Conservation (phyloP, 2,329 filamentous ascomycete genomes). For the Exophiala sp. region DNA sequence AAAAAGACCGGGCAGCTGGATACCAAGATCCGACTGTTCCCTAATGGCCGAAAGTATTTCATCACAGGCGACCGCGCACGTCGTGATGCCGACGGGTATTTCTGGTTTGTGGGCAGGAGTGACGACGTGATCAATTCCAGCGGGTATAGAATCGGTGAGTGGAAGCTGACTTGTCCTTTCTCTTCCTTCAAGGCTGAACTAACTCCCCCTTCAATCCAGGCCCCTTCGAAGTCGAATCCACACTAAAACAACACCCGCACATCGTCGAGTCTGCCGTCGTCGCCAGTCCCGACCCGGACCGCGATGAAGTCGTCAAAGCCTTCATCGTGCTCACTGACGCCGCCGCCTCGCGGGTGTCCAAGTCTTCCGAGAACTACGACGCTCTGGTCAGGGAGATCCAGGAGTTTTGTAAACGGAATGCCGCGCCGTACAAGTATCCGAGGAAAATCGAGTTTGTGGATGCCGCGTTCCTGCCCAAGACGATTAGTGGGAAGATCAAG, state of each 20-base stretch:
- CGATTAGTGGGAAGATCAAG: constrained; percentile 37
- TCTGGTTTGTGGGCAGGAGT: constrained; percentile 35
- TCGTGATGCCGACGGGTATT: constrained; percentile 34
- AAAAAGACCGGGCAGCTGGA: constrained; percentile 21
- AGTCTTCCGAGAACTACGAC: not conserved
- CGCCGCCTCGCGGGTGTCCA: constrained; percentile 3
- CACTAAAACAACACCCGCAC: constrained; percentile 37
- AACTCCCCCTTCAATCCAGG: constrained; percentile 24
- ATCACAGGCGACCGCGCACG: constrained; percentile 37
- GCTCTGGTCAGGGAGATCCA: constrained; percentile 35
- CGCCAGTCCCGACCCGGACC: constrained; percentile 35
- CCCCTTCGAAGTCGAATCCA: constrained; percentile 41
- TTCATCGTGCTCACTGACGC: constrained; percentile 35
- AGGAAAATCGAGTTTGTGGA: constrained; percentile 38
- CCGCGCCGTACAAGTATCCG: constrained; percentile 41
- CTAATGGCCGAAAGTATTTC: constrained; percentile 31
- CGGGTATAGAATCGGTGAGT: constrained; percentile 35
- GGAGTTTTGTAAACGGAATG: constrained; percentile 38
- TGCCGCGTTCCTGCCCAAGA: constrained; percentile 37
- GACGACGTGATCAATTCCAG: constrained; percentile 40
- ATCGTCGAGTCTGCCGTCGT: constrained; percentile 40
- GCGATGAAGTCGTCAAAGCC: constrained; percentile 40
- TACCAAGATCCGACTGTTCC: constrained; percentile 16
- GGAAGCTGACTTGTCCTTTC: not conserved
- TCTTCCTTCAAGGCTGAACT: too few relatives aligned